Base-by-base conservation (phyloP, 2,329 filamentous ascomycete species). In the Sclerotinia trifoliorum region DNA sequence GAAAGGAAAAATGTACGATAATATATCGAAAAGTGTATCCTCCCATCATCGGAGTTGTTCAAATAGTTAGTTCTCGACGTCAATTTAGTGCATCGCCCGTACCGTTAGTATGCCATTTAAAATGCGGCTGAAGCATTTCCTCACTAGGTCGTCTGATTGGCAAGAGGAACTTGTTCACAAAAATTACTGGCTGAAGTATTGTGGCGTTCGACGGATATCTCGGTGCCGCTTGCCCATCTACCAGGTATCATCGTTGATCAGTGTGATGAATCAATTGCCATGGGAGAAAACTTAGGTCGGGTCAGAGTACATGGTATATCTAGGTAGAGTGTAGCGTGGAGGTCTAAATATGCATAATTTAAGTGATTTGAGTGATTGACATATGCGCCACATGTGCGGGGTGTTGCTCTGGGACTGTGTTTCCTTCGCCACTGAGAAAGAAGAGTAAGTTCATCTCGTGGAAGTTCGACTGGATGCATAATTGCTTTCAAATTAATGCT, bases 401-500 rank as follows among this genome's bases (percentile, higher is more conserved):
- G 46, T 49, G 44, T 7, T 49, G 29, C 58, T 51, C 26, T 51
- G 21, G 49, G 46, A 51, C 60, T 51, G 60, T 39, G 46, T 35
- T 42, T n/a, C 29, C 42, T 57, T 57, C 32, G 32, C 55, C 15
- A n/a, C 48, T 19, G 21, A 42, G 39, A 26, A 26, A 24, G 55
- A 39, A 29, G 46, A 19, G 26, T 49, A 62, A 24, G n/a, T 17
- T 62, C 44, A 24, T 61, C 44, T 49, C 44, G 44, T 61, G 26
- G 42, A 61, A 49, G 21, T 61, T n/a, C 35, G 58, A n/a, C 32
- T 26, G 29, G 51, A 62, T 62, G 60, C 32, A 51, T 6, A 8
- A 26, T 11, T 29, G 3, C 11, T 21, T 46, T 35, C 44, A 49
- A 49, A 62, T n/a, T 21, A 24, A n/a, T 26, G 46, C 60, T 26